A percentile compares a stretch with the other conserved stretches of the same genome.
These are phyloP conservation scores for Didymella lethalis DNA, from an alignment of 2,329 filamentous ascomycete genomes.

Conservation along the genomic window DNA sequence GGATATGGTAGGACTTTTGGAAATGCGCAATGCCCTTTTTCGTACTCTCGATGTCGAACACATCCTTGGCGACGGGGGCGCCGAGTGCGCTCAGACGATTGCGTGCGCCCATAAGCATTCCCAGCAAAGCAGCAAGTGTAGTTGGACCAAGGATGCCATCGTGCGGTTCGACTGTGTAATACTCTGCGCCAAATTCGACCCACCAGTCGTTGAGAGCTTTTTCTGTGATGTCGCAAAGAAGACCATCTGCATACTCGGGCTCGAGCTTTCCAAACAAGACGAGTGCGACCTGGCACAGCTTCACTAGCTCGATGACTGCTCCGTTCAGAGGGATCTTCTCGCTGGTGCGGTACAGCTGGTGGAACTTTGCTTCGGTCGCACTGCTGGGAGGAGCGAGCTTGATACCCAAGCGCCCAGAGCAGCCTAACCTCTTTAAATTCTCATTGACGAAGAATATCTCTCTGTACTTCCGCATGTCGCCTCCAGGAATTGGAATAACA, in stretches of 20 bases:
- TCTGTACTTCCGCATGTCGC: slow-evolving; percentile 80
- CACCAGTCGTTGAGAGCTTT: slow-evolving; percentile 93
- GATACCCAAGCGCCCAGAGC: slow-evolving; percentile 86
- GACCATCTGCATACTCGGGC: slow-evolving; percentile 87
- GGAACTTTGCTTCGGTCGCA: slow-evolving; percentile 88
- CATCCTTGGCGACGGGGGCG: slow-evolving; percentile 86
- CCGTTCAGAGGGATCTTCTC: slow-evolving; percentile 80
- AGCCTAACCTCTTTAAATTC: slow-evolving; percentile 88
- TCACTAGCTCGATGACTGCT: slow-evolving; percentile 87
- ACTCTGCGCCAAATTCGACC: slow-evolving; percentile 89
- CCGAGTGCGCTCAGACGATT: slow-evolving; percentile 87
- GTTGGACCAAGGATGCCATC: slow-evolving; percentile 93
- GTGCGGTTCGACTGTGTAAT: slow-evolving; percentile 90
- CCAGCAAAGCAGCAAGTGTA: slow-evolving; percentile 86
- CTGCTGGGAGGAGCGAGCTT: slow-evolving; percentile 78
- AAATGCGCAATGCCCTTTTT: slow-evolving; percentile 88
- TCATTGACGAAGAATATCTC: slow-evolving; percentile 93
- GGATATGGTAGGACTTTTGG: slow-evolving; percentile 86
- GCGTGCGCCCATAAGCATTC: slow-evolving; percentile 86
- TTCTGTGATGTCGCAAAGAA: slow-evolving; percentile 93
- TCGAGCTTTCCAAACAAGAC: slow-evolving; percentile 87
- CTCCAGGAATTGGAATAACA: slow-evolving; percentile 88
- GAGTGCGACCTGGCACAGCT: slow-evolving; percentile 87
- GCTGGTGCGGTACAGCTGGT: slow-evolving; percentile 86
- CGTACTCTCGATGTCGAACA: slow-evolving; percentile 83